Conservation (phyloP, 306 rosid genomes). For the Cucumis sativus region Cucumber_9930_V3 NC_026657.2:30748001-30748500, state of each 20-base stretch:
- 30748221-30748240: slow-evolving; percentile 12
- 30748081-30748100: slow-evolving; percentile 32
- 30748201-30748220: slow-evolving; percentile 8
- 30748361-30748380: background rate
- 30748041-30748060: slow-evolving; percentile 50
- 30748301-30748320: slow-evolving; percentile 12
- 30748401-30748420: background rate
- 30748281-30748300: background rate
- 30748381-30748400: background rate
- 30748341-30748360: background rate
- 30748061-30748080: slow-evolving; percentile 21
- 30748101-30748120: slow-evolving; percentile 28
- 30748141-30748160: slow-evolving; percentile 20
- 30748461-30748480: background rate
- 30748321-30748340: slow-evolving; percentile 1
- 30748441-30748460: background rate
- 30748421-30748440: background rate
- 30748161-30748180: slow-evolving; percentile 18
- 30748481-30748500: background rate
- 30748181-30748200: slow-evolving; percentile 19
- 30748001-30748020: slow-evolving; percentile 41
- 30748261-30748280: slow-evolving; percentile 13
- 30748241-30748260: slow-evolving; percentile 11
- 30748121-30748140: slow-evolving; percentile 24
- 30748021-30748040: slow-evolving; percentile 39